Conservation (phyloP, 495 filamentous ascomycete genomes). For the Halenospora varia region DNA sequence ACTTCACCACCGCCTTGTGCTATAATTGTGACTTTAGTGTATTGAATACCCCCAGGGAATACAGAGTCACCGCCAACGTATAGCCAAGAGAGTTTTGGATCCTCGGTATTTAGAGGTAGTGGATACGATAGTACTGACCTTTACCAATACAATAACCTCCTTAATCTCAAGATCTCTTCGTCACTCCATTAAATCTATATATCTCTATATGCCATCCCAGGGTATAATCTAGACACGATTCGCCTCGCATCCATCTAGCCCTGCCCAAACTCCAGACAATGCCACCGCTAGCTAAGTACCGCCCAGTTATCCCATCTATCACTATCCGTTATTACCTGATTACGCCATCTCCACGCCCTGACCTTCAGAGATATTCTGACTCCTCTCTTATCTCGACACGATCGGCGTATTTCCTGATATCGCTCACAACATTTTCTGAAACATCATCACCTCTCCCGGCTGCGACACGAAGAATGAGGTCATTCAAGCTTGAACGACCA, state of each 20-base stretch:
- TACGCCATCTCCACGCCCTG: neutral
- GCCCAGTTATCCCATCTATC: neutral
- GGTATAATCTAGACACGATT: neutral
- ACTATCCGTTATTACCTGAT: neutral
- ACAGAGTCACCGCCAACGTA: too few species aligned
- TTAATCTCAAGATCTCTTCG: too few species aligned
- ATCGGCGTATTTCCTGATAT: conserved; percentile 46
- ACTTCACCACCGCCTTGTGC: too few species aligned
- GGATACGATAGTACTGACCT: too few species aligned
- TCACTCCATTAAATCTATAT: too few species aligned
- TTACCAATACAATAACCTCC: too few species aligned
- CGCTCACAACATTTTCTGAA: conserved; percentile 69
- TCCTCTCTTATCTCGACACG: conserved; percentile 23
- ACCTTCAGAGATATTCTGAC: conserved; percentile 9
- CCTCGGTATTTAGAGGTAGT: too few species aligned
- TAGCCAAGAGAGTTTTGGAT: too few species aligned
- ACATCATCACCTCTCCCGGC: conserved; percentile 84
- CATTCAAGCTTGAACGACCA: conserved; percentile 82
- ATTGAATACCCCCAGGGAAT: too few species aligned
- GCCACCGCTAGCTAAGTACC: neutral
- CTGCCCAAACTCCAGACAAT: neutral
- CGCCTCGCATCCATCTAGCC: neutral
- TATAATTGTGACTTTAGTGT: too few species aligned
- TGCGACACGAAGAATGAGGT: conserved; percentile 81
- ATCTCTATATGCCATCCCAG: too few species aligned